A percentile compares a stretch with the other conserved stretches of the same genome.
Evolutionary conservation across 1,284 basidiomycete genomes (phyloP).

Genomic region (Fistulina hepatica): DNA sequence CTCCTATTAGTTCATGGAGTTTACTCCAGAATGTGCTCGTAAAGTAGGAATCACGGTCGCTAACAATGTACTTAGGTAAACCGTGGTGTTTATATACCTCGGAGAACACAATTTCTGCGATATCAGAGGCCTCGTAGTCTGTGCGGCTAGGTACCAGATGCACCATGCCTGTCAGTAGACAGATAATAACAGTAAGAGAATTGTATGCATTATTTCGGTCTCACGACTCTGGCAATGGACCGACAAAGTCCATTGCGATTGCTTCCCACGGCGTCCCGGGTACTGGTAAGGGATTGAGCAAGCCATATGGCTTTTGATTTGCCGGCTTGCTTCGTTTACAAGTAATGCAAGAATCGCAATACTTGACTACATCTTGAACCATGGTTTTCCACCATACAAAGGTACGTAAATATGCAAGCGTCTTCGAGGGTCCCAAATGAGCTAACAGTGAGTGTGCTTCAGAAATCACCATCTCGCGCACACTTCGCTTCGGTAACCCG

Average conservation of each 20-base stretch:
- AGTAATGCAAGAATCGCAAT: constrained; percentile 27
- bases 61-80: constrained; percentile 27
- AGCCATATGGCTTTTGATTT: constrained; percentile 25
- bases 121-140: constrained; percentile 22
- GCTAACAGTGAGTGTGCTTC: constrained; percentile 28
- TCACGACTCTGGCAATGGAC: constrained; percentile 23
- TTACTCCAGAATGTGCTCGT: constrained; percentile 30
- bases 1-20: constrained; percentile 8
- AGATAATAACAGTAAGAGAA: constrained; percentile 26
- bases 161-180: constrained; percentile 24
- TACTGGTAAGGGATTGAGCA: constrained; percentile 17
- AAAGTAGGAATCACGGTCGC: constrained; percentile 31
- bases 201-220: constrained; percentile 23
- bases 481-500: not conserved
- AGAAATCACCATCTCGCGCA: constrained; percentile 27
- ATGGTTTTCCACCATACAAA: constrained; percentile 27
- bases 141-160: constrained; percentile 21
- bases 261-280: constrained; percentile 23
- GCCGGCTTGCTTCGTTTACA: constrained; percentile 18
- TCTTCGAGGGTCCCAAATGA: constrained; percentile 27
- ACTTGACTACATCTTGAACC: constrained; percentile 17
- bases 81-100: constrained; percentile 29
- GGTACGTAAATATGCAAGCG: constrained; percentile 22
- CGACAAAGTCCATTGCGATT: constrained; percentile 32
- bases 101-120: constrained; percentile 26